phyloP scores from a whole-genome alignment of 1,139 yeast genomes.

The Hyphopichia wangnamkhiaoensis region DNA sequence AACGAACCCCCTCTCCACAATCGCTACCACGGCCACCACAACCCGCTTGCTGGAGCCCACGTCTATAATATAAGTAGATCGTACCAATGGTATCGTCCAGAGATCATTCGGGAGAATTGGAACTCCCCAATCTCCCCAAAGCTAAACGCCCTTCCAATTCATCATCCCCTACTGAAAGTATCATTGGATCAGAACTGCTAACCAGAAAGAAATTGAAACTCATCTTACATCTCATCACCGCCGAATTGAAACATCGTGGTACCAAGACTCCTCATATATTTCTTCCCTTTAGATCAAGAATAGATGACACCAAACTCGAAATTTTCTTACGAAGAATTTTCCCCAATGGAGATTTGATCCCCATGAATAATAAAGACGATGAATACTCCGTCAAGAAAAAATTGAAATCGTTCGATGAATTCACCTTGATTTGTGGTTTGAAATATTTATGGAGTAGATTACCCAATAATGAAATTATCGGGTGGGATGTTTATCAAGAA shows the following conservation, averaged over 20 bases:
- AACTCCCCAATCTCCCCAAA: constrained; percentile 18
- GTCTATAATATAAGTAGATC: neutral
- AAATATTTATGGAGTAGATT: constrained; percentile 87
- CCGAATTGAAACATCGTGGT: constrained; percentile 59
- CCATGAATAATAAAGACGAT: constrained; percentile 19
- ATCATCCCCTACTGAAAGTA: constrained; percentile 2
- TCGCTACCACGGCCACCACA: too few species aligned
- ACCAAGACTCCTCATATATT: constrained; percentile 63
- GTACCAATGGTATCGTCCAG: neutral
- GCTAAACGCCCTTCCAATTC: neutral
- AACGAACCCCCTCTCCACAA: too few species aligned
- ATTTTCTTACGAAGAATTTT: constrained; percentile 52
- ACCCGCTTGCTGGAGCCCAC: neutral
- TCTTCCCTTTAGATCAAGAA: constrained; percentile 69
- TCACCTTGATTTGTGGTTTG: constrained; percentile 68
- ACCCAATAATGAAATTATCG: constrained; percentile 77
- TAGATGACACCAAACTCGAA: constrained; percentile 57
- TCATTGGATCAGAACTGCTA: constrained; percentile 37
- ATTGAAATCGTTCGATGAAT: constrained; percentile 55
- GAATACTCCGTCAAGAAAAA: constrained; percentile 34
- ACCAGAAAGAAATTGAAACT: constrained; percentile 64
- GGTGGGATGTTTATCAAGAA: constrained; percentile 80
- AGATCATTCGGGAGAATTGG: constrained; percentile 11
- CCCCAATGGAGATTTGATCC: constrained; percentile 51
- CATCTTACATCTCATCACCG: constrained; percentile 66